Base-by-base conservation (phyloP, 768 basidiomycete species). In the Boletus tomentosulus region DNA sequence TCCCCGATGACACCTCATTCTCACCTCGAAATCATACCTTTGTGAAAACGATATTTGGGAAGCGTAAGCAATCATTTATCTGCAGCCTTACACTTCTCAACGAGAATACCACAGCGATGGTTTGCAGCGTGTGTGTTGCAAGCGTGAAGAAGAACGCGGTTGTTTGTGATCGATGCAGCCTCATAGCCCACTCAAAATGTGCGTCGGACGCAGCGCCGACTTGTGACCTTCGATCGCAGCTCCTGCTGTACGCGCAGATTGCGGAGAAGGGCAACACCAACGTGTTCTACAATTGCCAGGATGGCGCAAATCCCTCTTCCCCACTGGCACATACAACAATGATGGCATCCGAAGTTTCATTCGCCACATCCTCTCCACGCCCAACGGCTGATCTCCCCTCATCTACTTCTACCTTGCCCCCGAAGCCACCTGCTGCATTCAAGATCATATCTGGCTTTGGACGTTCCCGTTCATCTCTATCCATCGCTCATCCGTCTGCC, bases 11-110 rank as follows among this genome's bases (percentile, higher is more conserved):
- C 62, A 45, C 74, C 12, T 53, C 64, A 30, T 80, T 87, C 57
- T 80, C 82, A 4, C 80, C 85, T 19, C 80, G 82, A 45, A 80
- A 86, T 35, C 95, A 97, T 63, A 79, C 81, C 12, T 94, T 96
- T 67, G 88, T 96, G 30, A 94, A 91, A 74, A 95, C 92, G 4
- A 88, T 88, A 9, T 97, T 98, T 70, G 85, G 86, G 64, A 94
- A 94, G 76, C 83, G 94, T 97, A 66, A 68, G 89, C 76, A 41
- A 56, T 13, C 41, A 15, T 47, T n/a, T 46, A n/a, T 45, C 16
- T 33, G 8, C 8, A 11, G 25, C n/a, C 45, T 30, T 19, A 54
- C 15, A n/a, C 33, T 49, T 10, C 42, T 60, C 12, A 58, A 53
- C 48, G 31, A 60, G 49, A 24, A 33, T 48, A 48, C 46, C 33